Evolutionary conservation across 495 filamentous ascomycete genomes (phyloP).

Genomic region (Aspergillus nidulans): DNA sequence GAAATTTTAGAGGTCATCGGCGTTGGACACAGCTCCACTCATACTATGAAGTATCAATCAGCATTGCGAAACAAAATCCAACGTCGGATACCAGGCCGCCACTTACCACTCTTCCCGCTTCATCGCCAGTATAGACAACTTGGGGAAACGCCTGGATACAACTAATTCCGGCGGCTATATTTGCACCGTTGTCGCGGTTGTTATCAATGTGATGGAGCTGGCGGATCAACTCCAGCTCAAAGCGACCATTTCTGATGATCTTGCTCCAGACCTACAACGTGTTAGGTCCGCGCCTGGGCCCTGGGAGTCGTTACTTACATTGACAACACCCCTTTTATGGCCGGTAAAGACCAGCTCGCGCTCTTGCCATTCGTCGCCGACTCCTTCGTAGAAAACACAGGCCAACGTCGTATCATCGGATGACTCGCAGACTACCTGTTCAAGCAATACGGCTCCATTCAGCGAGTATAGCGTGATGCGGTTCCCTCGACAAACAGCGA

Average conservation of each 20-base stretch:
- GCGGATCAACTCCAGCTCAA: conserved; percentile 62
- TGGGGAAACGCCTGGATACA: conserved; percentile 80
- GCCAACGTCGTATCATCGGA: conserved; percentile 68
- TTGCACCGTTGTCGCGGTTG: conserved; percentile 65
- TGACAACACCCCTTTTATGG: conserved; percentile 77
- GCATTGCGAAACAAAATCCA: background rate
- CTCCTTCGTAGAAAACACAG: conserved; percentile 91
- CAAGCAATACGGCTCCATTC: conserved; percentile 76
- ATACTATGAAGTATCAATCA: conserved; percentile 53
- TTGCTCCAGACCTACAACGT: conserved; percentile 49
- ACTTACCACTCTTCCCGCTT: conserved; percentile 75
- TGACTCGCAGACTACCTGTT: conserved; percentile 71
- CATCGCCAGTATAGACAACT: conserved; percentile 89
- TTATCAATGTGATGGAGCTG: conserved; percentile 79
- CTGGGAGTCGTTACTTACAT: conserved; percentile 38
- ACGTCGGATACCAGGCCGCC: background rate
- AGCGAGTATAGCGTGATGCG: conserved; percentile 77
- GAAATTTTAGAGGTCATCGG: conserved; percentile 19
- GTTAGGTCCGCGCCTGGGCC: conserved; percentile 1
- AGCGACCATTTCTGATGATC: conserved; percentile 45
- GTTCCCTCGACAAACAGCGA: conserved; percentile 74
- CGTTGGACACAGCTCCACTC: conserved; percentile 85
- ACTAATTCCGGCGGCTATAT: conserved; percentile 78
- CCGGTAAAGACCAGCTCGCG: conserved; percentile 84
- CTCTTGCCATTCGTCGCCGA: conserved; percentile 88